Base-by-base conservation (phyloP, 192 early-diverging fungal genomes). In the Coemansia sp. region DNA sequence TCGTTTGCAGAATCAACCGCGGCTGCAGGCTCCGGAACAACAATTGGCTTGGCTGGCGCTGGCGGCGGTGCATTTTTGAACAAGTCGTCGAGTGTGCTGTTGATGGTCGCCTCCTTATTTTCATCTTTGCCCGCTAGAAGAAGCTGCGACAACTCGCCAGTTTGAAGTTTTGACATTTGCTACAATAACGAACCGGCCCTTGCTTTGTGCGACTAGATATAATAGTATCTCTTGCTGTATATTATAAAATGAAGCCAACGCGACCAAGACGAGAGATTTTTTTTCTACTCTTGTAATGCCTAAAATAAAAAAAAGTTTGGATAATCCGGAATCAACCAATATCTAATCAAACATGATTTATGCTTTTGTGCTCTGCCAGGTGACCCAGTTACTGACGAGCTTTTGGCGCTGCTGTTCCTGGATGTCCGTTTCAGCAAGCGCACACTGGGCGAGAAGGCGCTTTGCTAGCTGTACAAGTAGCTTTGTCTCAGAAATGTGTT, bases 11-110 rank as follows among this genome's bases (percentile, higher is more conserved):
- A 21, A 51, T 36, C 15, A 1, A 38, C 38, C 3, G 15, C 44
- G 5, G 23, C 44, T 24, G 1, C 45, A 49, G 66, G 26, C 36
- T 12, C 43, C 9, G 67, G 15, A 33, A 58, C n/a, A 66, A 20
- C 56, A 14, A 62, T 60, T 12, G 56, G 66, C 69, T 62, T 68
- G 5, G 51, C 63, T 30, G 78, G 66, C 4, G 61, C 73, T 24
- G 39, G 66, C 9, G 78, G 66, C 7, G 78, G 78, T 9, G 73
- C 78, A 60, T 86, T 87, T 59, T 88, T 88, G 71, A 91, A 90
- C 59, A 90, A 78, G 36, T 84, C 75, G 60, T 90, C 89, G 5
- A 90, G 60, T 10, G 76, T 69, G 58, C 66, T 83, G 69, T 87
- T 75, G 59, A 89, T 71, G 16, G 71, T 36, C 23, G 30, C n/a